Evolutionary conservation across 176 grass and related monocot species (phyloP).

Genomic region (Bolboschoenus planiculmis): DNA sequence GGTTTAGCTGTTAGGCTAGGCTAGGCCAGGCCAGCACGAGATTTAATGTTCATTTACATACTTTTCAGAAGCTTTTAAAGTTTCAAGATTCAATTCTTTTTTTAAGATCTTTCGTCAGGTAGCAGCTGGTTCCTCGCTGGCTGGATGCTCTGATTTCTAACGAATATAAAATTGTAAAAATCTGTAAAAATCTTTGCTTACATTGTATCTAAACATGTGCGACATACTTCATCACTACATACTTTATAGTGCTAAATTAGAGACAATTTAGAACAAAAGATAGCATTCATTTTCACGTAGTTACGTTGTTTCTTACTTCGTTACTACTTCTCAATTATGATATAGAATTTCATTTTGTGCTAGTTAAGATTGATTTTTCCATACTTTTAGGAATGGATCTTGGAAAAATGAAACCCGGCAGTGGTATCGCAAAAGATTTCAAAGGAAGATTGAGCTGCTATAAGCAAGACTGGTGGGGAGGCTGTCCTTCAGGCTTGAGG

Average conservation of each 20-base stretch:
- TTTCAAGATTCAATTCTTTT: background rate
- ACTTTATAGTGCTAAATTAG: background rate
- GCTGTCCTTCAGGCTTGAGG: slow-evolving; percentile 50
- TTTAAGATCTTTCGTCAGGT: background rate
- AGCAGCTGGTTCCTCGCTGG: background rate
- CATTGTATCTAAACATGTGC: background rate
- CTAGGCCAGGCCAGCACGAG: background rate
- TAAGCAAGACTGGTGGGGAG: slow-evolving; percentile 64
- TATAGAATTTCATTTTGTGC: background rate
- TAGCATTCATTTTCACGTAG: background rate
- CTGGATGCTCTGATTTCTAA: background rate
- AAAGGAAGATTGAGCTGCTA: slow-evolving; percentile 63
- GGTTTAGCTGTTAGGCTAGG: background rate
- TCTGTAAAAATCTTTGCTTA: background rate
- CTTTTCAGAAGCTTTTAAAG: background rate
- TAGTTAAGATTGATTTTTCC: background rate
- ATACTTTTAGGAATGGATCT: slow-evolving; percentile 38
- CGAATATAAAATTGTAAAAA: background rate
- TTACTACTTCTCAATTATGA: background rate
- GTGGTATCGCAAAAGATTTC: slow-evolving; percentile 56
- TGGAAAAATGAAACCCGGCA: slow-evolving; percentile 26
- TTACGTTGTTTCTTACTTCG: background rate
- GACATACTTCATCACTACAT: background rate
- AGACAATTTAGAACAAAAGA: background rate
- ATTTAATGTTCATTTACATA: background rate